A percentile compares a stretch with the other conserved stretches of the same genome.
Evolutionary conservation across 2,329 filamentous ascomycete species (phyloP).

Genomic region (Dothistroma pini): DNA sequence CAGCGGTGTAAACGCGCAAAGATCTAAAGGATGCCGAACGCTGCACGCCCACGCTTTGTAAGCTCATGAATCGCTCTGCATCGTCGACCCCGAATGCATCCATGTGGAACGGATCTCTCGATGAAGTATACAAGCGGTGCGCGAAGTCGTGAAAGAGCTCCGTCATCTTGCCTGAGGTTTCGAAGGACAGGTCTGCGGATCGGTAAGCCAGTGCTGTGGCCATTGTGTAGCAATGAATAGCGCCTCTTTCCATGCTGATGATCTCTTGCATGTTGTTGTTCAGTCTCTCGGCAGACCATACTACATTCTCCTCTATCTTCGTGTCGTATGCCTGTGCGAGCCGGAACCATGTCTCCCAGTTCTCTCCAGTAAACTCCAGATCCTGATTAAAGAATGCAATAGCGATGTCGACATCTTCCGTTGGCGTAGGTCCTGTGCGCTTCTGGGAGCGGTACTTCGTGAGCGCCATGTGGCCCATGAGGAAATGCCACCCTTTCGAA

Average conservation of each 20-base stretch:
- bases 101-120: conserved; percentile 65
- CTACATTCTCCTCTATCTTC: conserved; percentile 79
- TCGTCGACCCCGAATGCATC: conserved; percentile 60
- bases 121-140: conserved; percentile 64
- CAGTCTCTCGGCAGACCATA: conserved; percentile 88
- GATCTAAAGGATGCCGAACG: conserved; percentile 59
- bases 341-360: conserved; percentile 89
- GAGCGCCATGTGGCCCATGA: conserved; percentile 82
- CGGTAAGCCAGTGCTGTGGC: conserved; percentile 60
- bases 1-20: conserved; percentile 57
- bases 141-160: conserved; percentile 68
- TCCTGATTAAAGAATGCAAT: conserved; percentile 77
- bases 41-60: conserved; percentile 41
- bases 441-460: conserved; percentile 81
- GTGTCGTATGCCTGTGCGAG: conserved; percentile 84
- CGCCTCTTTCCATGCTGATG: conserved; percentile 69
- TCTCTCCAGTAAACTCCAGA: conserved; percentile 73
- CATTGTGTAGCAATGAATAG: conserved; percentile 76
- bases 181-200: conserved; percentile 51
- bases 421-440: conserved; percentile 67
- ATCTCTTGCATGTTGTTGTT: conserved; percentile 77
- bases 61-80: conserved; percentile 55
- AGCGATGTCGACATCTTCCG: conserved; percentile 78
- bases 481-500: conserved; percentile 84
- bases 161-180: conserved; percentile 55